phyloP scores from a whole-genome alignment of 805 yeast genomes.

The Blastobotrys robertii region DNA sequence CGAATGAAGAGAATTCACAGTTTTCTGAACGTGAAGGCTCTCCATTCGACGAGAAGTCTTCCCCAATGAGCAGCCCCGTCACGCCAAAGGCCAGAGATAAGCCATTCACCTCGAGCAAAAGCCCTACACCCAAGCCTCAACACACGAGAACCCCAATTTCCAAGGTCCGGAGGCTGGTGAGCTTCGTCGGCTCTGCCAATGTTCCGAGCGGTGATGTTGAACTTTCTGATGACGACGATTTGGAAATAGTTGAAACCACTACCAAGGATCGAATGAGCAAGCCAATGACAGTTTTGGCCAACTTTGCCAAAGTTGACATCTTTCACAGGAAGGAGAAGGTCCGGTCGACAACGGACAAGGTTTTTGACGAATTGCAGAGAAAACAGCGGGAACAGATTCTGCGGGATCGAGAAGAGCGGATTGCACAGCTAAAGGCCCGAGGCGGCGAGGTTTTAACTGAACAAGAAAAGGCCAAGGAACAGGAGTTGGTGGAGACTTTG shows the following conservation, averaged over 20 bases:
- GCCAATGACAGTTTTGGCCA: conserved; percentile 7
- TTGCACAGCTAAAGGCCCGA: conserved; percentile 11
- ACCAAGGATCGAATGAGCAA: conserved; percentile 5
- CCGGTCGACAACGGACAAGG: background rate
- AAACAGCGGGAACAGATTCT: conserved; percentile 16
- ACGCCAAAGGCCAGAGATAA: background rate
- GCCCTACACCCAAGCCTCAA: background rate
- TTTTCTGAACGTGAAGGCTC: background rate
- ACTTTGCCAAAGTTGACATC: conserved; percentile 9
- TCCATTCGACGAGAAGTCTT: conserved; percentile 6
- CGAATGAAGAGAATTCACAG: background rate
- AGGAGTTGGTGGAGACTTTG: conserved; percentile 14
- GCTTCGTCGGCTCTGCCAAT: conserved; percentile 6
- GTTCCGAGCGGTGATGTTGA: background rate
- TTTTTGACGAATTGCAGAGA: conserved; percentile 4
- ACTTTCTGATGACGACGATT: conserved; percentile 10
- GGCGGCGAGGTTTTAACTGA: conserved; percentile 13
- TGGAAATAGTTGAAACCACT: conserved; percentile 17
- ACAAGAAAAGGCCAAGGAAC: conserved; percentile 13
- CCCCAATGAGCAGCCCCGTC: conserved; percentile 9
- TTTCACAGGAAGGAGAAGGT: background rate
- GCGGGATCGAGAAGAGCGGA: conserved; percentile 10
- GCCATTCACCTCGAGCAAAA: background rate
- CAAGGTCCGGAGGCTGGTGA: conserved; percentile 10
- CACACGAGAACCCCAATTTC: background rate